Evolutionary conservation across 352 stramenopile species (phyloP).

Genomic region (Pythium scleroteichum): DNA sequence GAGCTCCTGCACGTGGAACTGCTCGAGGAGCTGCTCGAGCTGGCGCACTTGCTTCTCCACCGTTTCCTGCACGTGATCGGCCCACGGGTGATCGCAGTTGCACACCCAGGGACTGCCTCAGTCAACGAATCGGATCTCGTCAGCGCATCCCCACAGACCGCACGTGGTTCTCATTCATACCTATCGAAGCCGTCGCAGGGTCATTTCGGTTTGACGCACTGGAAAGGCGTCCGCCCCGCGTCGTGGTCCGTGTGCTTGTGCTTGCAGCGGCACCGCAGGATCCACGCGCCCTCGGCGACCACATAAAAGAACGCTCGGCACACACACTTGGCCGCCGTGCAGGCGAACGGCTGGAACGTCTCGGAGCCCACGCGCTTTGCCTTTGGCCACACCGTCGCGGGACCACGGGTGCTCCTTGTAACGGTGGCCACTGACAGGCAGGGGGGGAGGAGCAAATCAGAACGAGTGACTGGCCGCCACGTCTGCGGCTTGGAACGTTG

Average conservation of each 20-base stretch:
- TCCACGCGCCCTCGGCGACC: conserved; percentile 78
- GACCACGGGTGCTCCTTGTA: conserved; percentile 72
- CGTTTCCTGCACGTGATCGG: conserved; percentile 45
- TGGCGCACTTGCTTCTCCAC: conserved; percentile 54
- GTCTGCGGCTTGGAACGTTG: neutral
- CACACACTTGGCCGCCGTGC: conserved; percentile 51
- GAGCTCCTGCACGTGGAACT: conserved; percentile 50
- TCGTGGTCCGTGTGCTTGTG: conserved; percentile 82
- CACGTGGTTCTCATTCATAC: conserved; percentile 28
- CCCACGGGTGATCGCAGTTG: conserved; percentile 80
- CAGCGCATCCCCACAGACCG: neutral
- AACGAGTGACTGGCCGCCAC: neutral
- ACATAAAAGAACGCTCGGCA: conserved; percentile 76
- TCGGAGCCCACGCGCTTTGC: conserved; percentile 28
- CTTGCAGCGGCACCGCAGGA: conserved; percentile 80
- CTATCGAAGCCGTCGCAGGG: conserved; percentile 65
- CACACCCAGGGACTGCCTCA: conserved; percentile 73
- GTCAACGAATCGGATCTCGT: neutral
- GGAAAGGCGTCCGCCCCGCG: conserved; percentile 35
- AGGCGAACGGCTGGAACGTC: conserved; percentile 50
- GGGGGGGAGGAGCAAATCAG: neutral
- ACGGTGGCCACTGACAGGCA: conserved; percentile 51
- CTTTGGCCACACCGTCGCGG: conserved; percentile 33
- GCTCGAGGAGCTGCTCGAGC: conserved; percentile 47
- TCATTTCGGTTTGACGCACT: conserved; percentile 60